These are phyloP conservation scores for Leccinum pellstonianum DNA, from an alignment of 768 basidiomycete genomes.

Conservation along the genomic window DNA sequence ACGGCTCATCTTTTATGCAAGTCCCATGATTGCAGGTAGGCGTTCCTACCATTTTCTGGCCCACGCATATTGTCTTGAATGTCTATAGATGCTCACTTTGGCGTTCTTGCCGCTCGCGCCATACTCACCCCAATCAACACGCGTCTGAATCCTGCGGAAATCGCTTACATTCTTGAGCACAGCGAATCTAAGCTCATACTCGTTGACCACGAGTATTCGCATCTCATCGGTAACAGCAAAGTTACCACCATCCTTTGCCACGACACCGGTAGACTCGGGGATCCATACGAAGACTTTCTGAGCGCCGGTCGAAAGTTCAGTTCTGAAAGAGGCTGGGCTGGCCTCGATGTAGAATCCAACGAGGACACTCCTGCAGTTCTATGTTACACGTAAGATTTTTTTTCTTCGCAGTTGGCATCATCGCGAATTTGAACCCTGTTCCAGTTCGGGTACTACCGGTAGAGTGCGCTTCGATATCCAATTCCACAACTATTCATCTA, in stretches of 20 bases:
- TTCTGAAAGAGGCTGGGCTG: slow-evolving; percentile 71
- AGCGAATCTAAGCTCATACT: slow-evolving; percentile 72
- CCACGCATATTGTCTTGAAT: background rate
- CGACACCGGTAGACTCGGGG: slow-evolving; percentile 65
- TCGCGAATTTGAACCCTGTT: background rate
- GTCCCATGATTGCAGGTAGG: slow-evolving; percentile 66
- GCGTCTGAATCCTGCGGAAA: slow-evolving; percentile 73
- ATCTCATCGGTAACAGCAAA: slow-evolving; percentile 49
- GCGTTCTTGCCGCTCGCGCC: slow-evolving; percentile 72
- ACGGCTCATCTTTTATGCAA: slow-evolving; percentile 23
- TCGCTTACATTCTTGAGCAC: slow-evolving; percentile 79
- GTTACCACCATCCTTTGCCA: slow-evolving; percentile 60
- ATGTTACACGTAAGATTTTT: slow-evolving; percentile 79
- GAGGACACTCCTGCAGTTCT: slow-evolving; percentile 67
- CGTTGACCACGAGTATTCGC: slow-evolving; percentile 68
- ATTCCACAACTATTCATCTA: slow-evolving; percentile 3
- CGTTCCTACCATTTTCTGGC: background rate
- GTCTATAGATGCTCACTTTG: slow-evolving; percentile 68
- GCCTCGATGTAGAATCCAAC: slow-evolving; percentile 63
- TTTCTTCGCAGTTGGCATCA: background rate
- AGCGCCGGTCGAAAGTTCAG: slow-evolving; percentile 63
- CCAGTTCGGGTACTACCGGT: slow-evolving; percentile 83
- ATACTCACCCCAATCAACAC: slow-evolving; percentile 78
- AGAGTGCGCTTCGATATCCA: slow-evolving; percentile 43
- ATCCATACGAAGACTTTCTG: slow-evolving; percentile 82